Base-by-base conservation (phyloP, 2,329 filamentous ascomycete species). In the Clarireedia sp. region DNA sequence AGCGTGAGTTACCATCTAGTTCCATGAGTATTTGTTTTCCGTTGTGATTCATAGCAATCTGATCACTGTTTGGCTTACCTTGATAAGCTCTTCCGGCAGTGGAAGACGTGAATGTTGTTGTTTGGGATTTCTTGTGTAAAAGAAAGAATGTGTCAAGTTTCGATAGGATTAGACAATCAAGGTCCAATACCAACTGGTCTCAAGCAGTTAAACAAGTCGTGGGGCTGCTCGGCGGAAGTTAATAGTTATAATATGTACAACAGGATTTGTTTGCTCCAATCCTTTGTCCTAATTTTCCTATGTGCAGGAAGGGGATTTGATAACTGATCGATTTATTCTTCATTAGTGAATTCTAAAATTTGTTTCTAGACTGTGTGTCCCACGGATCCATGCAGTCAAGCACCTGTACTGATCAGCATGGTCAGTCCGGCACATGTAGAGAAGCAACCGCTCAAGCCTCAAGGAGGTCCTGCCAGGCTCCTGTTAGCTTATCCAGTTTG, bases 231-330 rank as follows among this genome's bases (percentile, higher is more conserved):
- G 56, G 56, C 50, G 58, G 46, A 55, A 60, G 54, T 56, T 56
- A 57, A 59, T 51, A 55, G 55, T 63, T 60, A 62, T 63, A 62
- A 56, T 44, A 40, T 44, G 60, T 61, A 54, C 54, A 43, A 59
- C 60, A 36, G 43, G 37, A 36, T 37, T 56, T 61, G 61, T 63
- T 63, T 63, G 61, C 56, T 47, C 19, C 5, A 24, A 21, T 16
- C 43, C 33, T 48, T 38, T 29, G 38, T 44, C 19, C 41, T 2
- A 55, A 33, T 17, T 41, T 41, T 38, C 48, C 33, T 36, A 41
- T 17, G 46, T 50, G 41, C 48, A 24, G 37, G 10, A 38, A 9
- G 12, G n/a, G 21, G n/a, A 19, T 37, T 24, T 50, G 46, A 50
- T 21, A 50, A 44, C 19, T 55, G 46, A 55, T 24, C 8, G 43